phyloP scores from a whole-genome alignment of 176 grass and related monocot species.

The Avena insularis region DNA sequence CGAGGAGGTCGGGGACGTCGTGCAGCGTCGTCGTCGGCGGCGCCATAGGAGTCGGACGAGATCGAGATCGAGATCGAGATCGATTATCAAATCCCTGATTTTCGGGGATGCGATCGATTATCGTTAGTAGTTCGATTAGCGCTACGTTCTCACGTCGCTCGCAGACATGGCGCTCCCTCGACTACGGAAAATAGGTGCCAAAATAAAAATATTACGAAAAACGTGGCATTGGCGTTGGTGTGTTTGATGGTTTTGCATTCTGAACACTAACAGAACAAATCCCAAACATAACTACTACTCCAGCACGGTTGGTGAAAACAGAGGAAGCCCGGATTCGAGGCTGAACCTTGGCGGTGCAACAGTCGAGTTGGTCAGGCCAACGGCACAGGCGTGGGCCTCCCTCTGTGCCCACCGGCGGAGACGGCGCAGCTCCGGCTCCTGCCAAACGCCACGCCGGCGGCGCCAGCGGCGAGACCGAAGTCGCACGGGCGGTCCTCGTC shows the following conservation, averaged over 20 bases:
- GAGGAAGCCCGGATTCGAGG: not conserved
- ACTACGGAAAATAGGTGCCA: not conserved
- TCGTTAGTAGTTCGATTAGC: not conserved
- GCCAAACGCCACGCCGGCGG: slow-evolving; percentile 22
- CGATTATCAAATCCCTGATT: not conserved
- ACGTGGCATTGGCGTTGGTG: not conserved
- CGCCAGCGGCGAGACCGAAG: slow-evolving; percentile 43
- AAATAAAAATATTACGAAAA: not conserved
- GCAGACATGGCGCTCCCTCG: not conserved
- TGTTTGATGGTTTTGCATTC: not conserved
- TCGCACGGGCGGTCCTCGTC: slow-evolving; percentile 73
- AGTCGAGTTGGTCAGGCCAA: not conserved
- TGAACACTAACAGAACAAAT: not conserved
- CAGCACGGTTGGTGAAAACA: not conserved
- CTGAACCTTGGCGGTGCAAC: not conserved
- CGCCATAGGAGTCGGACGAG: not conserved
- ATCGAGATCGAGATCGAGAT: not conserved
- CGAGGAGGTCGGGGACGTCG: slow-evolving; percentile 22
- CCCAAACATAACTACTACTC: not conserved
- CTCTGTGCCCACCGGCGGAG: not conserved
- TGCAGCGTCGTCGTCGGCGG: not conserved
- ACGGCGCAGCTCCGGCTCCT: slow-evolving; percentile 57
- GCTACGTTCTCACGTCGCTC: not conserved
- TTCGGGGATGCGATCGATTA: not conserved
- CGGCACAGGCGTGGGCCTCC: not conserved